A percentile compares a stretch with the other conserved stretches of the same genome.
phyloP scores from a whole-genome alignment of 1,284 basidiomycete species.

The Puccinia novopanici region DNA sequence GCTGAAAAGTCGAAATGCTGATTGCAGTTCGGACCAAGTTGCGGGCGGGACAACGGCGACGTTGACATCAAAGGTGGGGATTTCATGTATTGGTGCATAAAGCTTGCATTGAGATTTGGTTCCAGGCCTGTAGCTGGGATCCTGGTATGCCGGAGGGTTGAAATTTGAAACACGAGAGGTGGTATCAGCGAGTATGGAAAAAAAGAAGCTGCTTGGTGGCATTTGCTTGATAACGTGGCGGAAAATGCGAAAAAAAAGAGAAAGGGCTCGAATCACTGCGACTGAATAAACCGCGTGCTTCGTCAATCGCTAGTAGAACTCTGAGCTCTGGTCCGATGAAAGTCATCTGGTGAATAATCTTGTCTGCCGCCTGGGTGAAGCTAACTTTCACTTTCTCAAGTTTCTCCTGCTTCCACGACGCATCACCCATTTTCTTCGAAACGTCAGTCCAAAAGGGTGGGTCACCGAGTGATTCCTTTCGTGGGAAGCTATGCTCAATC shows the following conservation, averaged over 20 bases:
- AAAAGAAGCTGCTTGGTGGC: background rate
- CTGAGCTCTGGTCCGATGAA: background rate
- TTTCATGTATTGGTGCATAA: background rate
- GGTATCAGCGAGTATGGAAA: background rate
- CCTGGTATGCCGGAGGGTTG: background rate
- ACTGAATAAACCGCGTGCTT: background rate
- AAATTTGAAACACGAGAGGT: background rate
- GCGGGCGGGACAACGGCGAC: background rate
- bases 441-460: background rate
- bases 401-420: background rate
- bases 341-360: background rate
- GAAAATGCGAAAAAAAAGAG: background rate
- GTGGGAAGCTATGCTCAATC: background rate
- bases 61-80: background rate
- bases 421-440: background rate
- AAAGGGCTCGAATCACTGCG: background rate
- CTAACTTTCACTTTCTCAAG: too few relatives aligned
- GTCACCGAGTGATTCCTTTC: background rate
- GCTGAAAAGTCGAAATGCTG: background rate
- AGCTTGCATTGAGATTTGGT: background rate
- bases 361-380: too few relatives aligned
- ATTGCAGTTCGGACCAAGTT: background rate
- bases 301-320: background rate
- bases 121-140: background rate
- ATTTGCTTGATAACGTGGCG: background rate